Evolutionary conservation across 805 yeast species (phyloP).

Genomic region (Pichia manshurica): DNA sequence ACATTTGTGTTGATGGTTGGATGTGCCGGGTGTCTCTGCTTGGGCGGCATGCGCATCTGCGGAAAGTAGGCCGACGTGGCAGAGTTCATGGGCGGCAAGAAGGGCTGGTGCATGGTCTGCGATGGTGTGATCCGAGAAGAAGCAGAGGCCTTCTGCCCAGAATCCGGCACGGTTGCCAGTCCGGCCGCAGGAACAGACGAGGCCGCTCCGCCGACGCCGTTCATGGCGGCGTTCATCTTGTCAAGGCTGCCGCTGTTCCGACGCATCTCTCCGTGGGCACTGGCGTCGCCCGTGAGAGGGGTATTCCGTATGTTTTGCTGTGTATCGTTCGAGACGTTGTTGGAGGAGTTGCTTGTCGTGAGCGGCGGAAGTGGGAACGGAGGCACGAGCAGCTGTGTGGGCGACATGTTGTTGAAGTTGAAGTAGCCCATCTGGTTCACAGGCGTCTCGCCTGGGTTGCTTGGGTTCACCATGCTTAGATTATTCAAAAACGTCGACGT

Average conservation of each 20-base stretch:
- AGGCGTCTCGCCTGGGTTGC: constrained; percentile 8
- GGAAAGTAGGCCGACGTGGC: constrained; percentile 16
- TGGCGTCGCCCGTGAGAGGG: neutral
- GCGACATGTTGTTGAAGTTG: constrained; percentile 30
- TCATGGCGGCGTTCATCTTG: no score
- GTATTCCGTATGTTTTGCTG: constrained; percentile 2
- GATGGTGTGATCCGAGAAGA: no score
- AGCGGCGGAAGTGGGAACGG: constrained; percentile 21
- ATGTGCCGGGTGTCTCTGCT: neutral
- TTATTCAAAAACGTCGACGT: constrained; percentile 10
- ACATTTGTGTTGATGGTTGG: constrained; percentile 1
- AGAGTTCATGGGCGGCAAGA: constrained; percentile 15
- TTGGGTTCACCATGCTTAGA: constrained; percentile 15
- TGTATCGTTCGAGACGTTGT: constrained; percentile 20
- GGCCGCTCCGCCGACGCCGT: no score
- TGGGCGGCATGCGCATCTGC: neutral
- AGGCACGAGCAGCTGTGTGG: constrained; percentile 23
- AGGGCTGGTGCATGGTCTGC: constrained; percentile 19
- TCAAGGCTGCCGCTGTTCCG: no score
- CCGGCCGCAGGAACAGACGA: no score
- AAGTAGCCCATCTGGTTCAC: constrained; percentile 22
- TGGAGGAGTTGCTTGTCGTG: constrained; percentile 14
- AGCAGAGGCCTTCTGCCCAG: no score
- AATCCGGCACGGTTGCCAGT: no score
- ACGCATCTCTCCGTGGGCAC: neutral